Evolutionary conservation across 2,329 filamentous ascomycete genomes (phyloP).

Genomic region (Dothideomycetes sp.): DNA sequence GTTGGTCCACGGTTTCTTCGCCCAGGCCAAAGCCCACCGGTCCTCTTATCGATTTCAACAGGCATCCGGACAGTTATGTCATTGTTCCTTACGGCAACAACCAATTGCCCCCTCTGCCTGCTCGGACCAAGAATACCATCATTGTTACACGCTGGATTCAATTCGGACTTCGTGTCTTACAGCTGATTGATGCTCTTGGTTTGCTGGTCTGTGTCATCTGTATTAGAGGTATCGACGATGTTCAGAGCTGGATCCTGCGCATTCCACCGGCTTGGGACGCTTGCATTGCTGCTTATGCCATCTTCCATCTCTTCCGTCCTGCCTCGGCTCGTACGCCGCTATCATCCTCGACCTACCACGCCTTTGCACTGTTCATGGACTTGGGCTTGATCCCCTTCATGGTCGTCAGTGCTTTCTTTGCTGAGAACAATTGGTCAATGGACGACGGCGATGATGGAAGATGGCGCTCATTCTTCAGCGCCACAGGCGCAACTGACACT

Average conservation of each 20-base stretch:
- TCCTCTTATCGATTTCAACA: constrained; percentile 71
- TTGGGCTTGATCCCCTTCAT: constrained; percentile 53
- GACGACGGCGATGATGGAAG: constrained; percentile 30
- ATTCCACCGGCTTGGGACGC: constrained; percentile 66
- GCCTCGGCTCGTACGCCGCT: constrained; percentile 61
- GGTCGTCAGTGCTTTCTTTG: constrained; percentile 45
- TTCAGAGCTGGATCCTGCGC: constrained; percentile 64
- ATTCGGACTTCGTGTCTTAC: constrained; percentile 53
- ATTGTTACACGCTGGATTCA: constrained; percentile 59
- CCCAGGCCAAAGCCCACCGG: constrained; percentile 55
- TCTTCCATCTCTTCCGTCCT: constrained; percentile 67
- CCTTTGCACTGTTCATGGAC: constrained; percentile 71
- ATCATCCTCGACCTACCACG: constrained; percentile 78
- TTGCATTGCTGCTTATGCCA: constrained; percentile 61
- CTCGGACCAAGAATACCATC: constrained; percentile 59
- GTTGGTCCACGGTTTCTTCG: constrained; percentile 41
- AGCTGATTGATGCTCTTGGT: constrained; percentile 59
- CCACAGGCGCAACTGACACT: constrained; percentile 42
- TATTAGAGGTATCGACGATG: constrained; percentile 53
- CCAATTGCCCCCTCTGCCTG: constrained; percentile 55
- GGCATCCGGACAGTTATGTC: constrained; percentile 68
- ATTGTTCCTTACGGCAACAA: constrained; percentile 52
- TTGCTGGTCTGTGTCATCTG: constrained; percentile 67
- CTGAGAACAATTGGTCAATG: constrained; percentile 41
- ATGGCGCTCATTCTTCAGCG: constrained; percentile 61